Base-by-base conservation (phyloP, 129 eudicot genomes). In the Glebionis coronaria region DNA sequence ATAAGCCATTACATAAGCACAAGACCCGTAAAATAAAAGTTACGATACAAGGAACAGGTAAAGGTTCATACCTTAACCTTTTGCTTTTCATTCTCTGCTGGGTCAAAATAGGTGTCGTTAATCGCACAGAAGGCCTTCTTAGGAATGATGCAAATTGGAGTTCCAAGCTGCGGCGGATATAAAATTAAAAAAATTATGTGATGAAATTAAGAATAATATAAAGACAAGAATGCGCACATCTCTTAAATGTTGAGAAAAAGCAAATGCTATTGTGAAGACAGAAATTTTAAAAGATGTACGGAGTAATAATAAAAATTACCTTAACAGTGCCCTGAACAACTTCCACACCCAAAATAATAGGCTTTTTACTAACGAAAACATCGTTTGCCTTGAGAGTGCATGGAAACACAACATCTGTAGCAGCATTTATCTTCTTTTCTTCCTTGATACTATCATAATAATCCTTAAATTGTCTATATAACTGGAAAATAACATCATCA, bases 331-430 rank as follows among this genome's bases (percentile, higher is more conserved):
- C 95, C 35, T 91, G 95, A 72, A 76, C 70, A 65, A 91, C 86
- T 59, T 85, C 88, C 47, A 91, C 97, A 44, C 93, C 96, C 72
- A 88, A 68, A 70, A 85, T 82, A 51, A 91, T 85, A 15, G 93
- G 97, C 77, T 87, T 88, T 69, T 85, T 82, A 72, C 85, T 85
- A 62, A 82, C 83, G 71, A 84, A 82, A 31, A 31, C 40, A 4
- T 31, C 0, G 61, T 81, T 82, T 2, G 90, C 93, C 79, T 82
- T 62, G 5, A 91, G 88, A 42, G 82, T 82, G 61, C 97, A 90
- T 3, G 97, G 95, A 65, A 87, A 91, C 9, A 91, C 95, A 21
- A 84, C 95, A n/a, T 87, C 97, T 12, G 81, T 85, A 67, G 96
- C 88, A 69, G 94, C 80, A 75, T 91, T 88, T 76, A 52, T 83